phyloP scores from a whole-genome alignment of 306 rosid genomes.

The Erythrophleum fordii region DNA sequence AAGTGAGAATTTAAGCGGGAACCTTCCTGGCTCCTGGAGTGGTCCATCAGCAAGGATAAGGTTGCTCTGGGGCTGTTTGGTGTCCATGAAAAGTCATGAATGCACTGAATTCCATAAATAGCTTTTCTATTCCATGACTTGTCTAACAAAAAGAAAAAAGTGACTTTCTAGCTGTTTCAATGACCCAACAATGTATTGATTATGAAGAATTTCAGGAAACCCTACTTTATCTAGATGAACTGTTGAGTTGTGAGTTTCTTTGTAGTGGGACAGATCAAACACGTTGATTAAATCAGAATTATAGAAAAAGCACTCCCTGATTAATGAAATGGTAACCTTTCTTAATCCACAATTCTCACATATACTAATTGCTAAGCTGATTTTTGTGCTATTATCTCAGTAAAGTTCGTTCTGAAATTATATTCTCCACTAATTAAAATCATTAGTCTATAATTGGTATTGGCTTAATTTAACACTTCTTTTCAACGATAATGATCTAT shows the following conservation, averaged over 20 bases:
- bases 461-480: not conserved
- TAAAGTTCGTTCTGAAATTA: not conserved
- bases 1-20: not conserved
- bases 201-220: not conserved
- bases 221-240: not conserved
- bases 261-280: not conserved
- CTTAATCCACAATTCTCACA: not conserved
- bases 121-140: not conserved
- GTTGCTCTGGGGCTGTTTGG: constrained; percentile 2
- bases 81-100: constrained; percentile 15
- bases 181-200: not conserved
- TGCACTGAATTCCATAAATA: not conserved
- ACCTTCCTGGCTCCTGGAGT: not conserved
- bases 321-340: not conserved
- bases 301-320: not conserved
- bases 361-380: not conserved
- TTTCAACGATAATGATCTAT: not conserved
- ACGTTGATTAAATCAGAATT: not conserved
- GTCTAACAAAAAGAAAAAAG: not conserved
- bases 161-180: not conserved
- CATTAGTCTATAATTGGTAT: not conserved
- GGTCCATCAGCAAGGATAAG: constrained; percentile 18
- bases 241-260: not conserved
- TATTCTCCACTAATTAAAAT: not conserved
- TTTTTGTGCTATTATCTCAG: not conserved